Conservation (phyloP, 148 eudicot species). For the Fagopyrum tataricum region DNA sequence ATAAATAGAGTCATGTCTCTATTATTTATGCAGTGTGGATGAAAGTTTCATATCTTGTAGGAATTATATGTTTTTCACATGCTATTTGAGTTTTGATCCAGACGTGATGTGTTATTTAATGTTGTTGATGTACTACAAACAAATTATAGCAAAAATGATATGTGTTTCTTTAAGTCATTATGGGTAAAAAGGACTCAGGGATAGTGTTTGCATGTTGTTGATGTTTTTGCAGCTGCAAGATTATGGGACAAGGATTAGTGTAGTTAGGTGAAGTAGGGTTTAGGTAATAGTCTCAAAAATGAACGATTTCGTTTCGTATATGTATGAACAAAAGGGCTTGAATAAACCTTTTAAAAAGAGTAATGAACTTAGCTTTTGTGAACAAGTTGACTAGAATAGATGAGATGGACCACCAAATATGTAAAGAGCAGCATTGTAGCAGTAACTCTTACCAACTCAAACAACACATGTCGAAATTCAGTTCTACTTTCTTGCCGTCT, state of each 20-base stretch:
- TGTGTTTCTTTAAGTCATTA: neutral
- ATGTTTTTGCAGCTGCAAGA: neutral
- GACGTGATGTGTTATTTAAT: neutral
- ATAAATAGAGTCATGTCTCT: neutral
- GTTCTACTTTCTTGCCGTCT: slow-evolving; percentile 39
- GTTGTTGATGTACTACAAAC: too few relatives aligned
- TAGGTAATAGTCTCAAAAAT: neutral
- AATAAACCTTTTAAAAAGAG: neutral
- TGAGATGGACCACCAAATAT: neutral
- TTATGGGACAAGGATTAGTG: neutral
- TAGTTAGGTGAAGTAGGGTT: neutral
- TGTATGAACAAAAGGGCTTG: neutral
- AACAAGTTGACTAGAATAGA: neutral
- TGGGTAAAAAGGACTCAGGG: neutral
- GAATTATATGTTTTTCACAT: neutral
- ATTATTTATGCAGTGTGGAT: neutral
- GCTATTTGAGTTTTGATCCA: neutral
- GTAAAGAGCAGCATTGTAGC: neutral
- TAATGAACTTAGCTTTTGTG: neutral
- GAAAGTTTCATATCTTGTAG: neutral
- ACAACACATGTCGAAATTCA: slow-evolving; percentile 61
- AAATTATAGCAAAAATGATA: neutral
- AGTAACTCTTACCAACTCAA: slow-evolving; percentile 45
- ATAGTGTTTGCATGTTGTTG: neutral
- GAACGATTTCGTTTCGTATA: neutral